A percentile compares a stretch with the other conserved stretches of the same genome.
phyloP scores from a whole-genome alignment of 2,329 filamentous ascomycete species.

The Xylariaceae sp. region DNA sequence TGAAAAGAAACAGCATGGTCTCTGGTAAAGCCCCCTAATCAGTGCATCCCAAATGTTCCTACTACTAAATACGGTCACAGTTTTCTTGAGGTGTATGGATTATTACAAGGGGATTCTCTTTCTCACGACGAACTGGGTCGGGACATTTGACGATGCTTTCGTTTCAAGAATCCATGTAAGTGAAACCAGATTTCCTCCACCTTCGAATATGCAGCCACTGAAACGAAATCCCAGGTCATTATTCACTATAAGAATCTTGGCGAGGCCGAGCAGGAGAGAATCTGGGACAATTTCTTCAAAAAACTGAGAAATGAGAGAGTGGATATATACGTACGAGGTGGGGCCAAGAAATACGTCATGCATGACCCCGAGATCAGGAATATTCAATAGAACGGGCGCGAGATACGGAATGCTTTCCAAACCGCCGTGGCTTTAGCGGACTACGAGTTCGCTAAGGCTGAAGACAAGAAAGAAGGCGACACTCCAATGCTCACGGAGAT shows the following conservation, averaged over 20 bases:
- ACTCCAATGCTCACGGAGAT: not conserved
- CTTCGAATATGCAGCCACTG: too few species aligned
- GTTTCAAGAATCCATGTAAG: constrained; percentile 14
- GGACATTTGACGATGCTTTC: constrained; percentile 16
- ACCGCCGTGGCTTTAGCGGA: constrained; percentile 3
- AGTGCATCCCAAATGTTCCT: not conserved
- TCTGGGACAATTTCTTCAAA: constrained; percentile 14
- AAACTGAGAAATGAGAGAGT: not conserved
- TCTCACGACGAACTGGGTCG: constrained; percentile 11
- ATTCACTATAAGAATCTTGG: constrained; percentile 9
- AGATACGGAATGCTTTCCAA: constrained; percentile 12
- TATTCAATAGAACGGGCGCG: constrained; percentile 5
- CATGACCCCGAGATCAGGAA: constrained; percentile 1
- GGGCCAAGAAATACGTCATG: constrained; percentile 7
- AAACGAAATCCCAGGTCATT: too few species aligned
- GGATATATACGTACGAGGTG: constrained; percentile 1
- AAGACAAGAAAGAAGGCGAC: not conserved
- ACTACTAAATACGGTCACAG: not conserved
- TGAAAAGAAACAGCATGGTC: constrained; percentile 8
- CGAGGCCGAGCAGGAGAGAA: constrained; percentile 1
- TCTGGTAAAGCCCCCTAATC: not conserved
- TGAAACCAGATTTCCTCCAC: too few species aligned
- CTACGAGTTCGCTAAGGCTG: not conserved
- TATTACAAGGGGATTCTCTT: constrained; percentile 14
- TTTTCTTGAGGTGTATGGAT: constrained; percentile 11